phyloP scores from a whole-genome alignment of 257 asterid genomes.

The Linaria vulgaris region DNA sequence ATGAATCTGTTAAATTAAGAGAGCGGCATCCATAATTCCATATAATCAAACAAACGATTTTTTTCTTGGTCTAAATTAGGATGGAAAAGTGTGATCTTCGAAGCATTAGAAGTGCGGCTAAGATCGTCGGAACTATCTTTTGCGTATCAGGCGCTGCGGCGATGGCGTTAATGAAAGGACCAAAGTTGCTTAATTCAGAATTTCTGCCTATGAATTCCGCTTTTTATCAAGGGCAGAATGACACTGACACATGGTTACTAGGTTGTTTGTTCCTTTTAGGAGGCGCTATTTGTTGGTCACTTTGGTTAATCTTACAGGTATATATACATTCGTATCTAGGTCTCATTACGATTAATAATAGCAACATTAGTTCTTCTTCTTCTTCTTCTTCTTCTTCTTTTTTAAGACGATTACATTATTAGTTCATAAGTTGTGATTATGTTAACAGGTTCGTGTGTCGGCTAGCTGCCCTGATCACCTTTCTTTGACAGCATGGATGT shows the following conservation, averaged over 20 bases:
- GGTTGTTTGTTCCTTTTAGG: conserved; percentile 64
- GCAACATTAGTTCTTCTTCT: no score
- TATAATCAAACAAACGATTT: background rate
- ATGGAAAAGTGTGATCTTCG: conserved; percentile 47
- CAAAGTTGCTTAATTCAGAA: conserved; percentile 58
- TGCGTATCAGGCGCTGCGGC: conserved; percentile 64
- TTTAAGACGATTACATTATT: no score
- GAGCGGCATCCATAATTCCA: background rate
- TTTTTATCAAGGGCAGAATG: conserved; percentile 26
- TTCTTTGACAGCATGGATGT: conserved; percentile 49
- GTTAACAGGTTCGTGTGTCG: conserved; percentile 29
- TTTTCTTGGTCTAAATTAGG: conserved; percentile 31
- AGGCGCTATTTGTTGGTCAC: conserved; percentile 47
- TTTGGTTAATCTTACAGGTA: conserved; percentile 24
- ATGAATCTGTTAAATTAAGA: background rate
- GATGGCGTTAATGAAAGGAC: conserved; percentile 71
- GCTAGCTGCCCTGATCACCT: conserved; percentile 36
- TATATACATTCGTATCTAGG: no score
- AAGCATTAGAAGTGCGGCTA: conserved; percentile 53
- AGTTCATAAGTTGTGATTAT: no score
- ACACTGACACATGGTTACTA: conserved; percentile 49
- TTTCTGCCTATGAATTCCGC: conserved; percentile 26
- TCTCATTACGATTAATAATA: no score
- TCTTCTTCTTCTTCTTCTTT: no score
- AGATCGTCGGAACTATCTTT: conserved; percentile 50